Evolutionary conservation across 106 monocot genomes (phyloP).

Genomic region (Agapanthus africanus): DNA sequence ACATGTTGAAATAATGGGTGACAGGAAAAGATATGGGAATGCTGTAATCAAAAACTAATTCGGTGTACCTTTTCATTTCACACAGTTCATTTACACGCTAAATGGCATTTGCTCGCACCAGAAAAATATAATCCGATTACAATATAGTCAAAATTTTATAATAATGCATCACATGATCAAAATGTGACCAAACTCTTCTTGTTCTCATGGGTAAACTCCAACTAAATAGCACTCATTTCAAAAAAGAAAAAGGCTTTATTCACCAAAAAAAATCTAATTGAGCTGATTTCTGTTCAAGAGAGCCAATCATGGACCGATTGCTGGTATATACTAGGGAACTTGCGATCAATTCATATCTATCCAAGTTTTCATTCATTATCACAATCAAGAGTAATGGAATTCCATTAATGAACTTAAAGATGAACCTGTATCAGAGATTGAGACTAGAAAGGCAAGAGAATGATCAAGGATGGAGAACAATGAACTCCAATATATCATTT

Average conservation of each 20-base stretch:
- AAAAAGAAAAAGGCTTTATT: too few relatives aligned
- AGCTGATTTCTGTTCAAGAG: too few relatives aligned
- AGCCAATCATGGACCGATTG: too few relatives aligned
- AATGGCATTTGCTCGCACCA: background rate
- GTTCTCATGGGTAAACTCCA: too few relatives aligned
- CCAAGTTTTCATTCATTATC: background rate
- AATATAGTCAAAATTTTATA: too few relatives aligned
- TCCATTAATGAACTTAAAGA: background rate
- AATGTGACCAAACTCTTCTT: too few relatives aligned
- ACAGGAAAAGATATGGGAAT: background rate
- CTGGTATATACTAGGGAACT: background rate
- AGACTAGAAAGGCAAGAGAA: background rate
- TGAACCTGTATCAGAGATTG: background rate
- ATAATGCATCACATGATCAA: background rate
- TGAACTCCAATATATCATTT: background rate
- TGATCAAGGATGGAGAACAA: background rate
- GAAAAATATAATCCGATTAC: background rate
- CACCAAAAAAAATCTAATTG: too few relatives aligned
- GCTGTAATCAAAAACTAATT: background rate
- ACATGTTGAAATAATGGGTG: background rate
- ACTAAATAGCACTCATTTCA: too few relatives aligned
- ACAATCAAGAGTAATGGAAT: background rate
- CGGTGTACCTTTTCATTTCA: background rate
- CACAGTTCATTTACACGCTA: background rate
- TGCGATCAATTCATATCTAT: background rate